phyloP scores from a whole-genome alignment of 768 basidiomycete genomes.

The Coprinopsis cinerea region DNA sequence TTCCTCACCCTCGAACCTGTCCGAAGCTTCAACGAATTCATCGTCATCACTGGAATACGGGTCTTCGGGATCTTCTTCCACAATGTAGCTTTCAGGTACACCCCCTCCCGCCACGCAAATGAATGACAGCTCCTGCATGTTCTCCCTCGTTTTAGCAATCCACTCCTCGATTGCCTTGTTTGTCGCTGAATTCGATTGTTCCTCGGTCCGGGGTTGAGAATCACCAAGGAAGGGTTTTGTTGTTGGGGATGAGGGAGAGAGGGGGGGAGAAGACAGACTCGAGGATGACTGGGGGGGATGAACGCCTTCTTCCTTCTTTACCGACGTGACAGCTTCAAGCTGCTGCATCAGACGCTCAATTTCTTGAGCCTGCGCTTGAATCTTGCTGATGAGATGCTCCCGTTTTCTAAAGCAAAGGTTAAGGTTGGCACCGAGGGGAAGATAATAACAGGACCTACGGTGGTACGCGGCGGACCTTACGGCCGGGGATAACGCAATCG shows the following conservation, averaged over 20 bases:
- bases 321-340: slow-evolving; percentile 36
- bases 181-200: slow-evolving; percentile 11
- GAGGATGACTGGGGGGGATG: slow-evolving; percentile 21
- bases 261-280: slow-evolving; percentile 30
- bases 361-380: slow-evolving; percentile 66
- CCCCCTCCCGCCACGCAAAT: slow-evolving; percentile 57
- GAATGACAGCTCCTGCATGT: slow-evolving; percentile 59
- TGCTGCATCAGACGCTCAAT: slow-evolving; percentile 69
- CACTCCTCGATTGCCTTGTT: slow-evolving; percentile 65
- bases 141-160: slow-evolving; percentile 69
- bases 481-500: slow-evolving; percentile 77
- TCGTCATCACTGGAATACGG: slow-evolving; percentile 35
- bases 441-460: slow-evolving; percentile 46
- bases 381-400: slow-evolving; percentile 71
- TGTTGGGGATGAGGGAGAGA: slow-evolving; percentile 32
- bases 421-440: not conserved
- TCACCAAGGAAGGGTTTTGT: slow-evolving; percentile 26
- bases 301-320: slow-evolving; percentile 12
- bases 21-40: slow-evolving; percentile 28
- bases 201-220: slow-evolving; percentile 15
- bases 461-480: slow-evolving; percentile 72
- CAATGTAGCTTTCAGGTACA: slow-evolving; percentile 45
- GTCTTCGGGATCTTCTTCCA: slow-evolving; percentile 43
- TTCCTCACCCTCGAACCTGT: slow-evolving; percentile 26
- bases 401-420: slow-evolving; percentile 51